Base-by-base conservation (phyloP, 2,329 filamentous ascomycete species). In the Alternaria triticina region DNA sequence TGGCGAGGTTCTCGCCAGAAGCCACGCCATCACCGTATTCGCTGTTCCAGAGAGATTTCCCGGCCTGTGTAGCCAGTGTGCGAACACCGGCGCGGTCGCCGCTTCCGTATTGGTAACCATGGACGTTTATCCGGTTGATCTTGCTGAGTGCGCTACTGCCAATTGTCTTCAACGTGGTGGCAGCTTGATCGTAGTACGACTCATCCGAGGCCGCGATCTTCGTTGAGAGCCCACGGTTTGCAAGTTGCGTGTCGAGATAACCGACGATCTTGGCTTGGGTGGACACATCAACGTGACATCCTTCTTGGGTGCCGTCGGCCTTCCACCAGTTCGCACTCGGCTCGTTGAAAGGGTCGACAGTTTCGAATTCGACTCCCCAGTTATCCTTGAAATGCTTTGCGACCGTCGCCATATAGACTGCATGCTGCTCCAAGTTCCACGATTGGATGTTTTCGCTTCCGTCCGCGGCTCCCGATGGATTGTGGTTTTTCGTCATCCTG, bases 311-410 rank as follows among this genome's bases (percentile, higher is more conserved):
- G 23, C 61, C 61, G 15, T 63, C 61, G 4, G 61, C 57, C 20
- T 63, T 63, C 61, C 61, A 63, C 61, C 61, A 63, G 51, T 63
- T 56, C 9, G 61, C 61, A 13, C 33, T 63, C 12, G 61, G 61
- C 57, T 63, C 61, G 12, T 63, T 63, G 36, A 63, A 63, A 6
- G 57, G 57, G 15, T 63, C 61, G 1, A 63, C 61, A 15, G 57
- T 60, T 17, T 60, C 61, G 6, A 63, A 63, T 13, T 55, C 51
- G 23, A 63, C 54, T 1, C 51, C 51, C 50, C 40, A 60, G 9
- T 60, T 63, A 30, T 43, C 47, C 28, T 63, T 63, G 51, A 52
- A 63, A 12, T 44, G 27, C 28, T 63, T 30, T 23, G 61, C 61
- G 12, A 63, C 61, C 3, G 57, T 60, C 7, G 61, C 61, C 57